Percentiles rank a stretch among this genome's conserved stretches.
phyloP scores from a whole-genome alignment of 768 basidiomycete genomes.

The Lactarius hatsudake region DNA sequence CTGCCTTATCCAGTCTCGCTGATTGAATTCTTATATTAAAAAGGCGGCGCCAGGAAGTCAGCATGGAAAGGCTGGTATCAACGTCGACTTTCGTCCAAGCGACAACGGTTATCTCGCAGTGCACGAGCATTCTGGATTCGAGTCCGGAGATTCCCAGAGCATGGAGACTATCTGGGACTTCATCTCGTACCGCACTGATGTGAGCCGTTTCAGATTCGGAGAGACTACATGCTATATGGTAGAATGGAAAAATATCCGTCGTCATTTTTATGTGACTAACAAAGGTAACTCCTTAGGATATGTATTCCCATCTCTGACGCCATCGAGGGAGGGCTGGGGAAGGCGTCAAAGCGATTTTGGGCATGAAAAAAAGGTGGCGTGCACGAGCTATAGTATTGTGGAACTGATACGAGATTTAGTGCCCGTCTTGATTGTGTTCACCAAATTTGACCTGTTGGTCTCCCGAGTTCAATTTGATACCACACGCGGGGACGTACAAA shows the following conservation, averaged over 20 bases:
- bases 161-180: background rate
- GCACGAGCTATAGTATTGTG: too few relatives aligned
- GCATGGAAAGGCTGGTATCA: background rate
- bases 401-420: constrained; percentile 2
- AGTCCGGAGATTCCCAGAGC: background rate
- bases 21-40: background rate
- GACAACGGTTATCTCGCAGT: background rate
- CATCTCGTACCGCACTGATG: background rate
- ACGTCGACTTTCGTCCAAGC: background rate
- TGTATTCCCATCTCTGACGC: constrained; percentile 7
- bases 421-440: constrained; percentile 10
- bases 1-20: background rate
- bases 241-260: background rate
- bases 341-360: background rate
- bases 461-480: background rate
- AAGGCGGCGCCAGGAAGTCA: background rate
- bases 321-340: background rate
- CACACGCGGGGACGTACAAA: background rate
- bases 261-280: background rate
- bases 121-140: constrained; percentile 3
- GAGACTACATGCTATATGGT: constrained; percentile 20
- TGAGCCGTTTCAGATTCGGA: background rate
- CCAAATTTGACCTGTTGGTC: constrained; percentile 3
- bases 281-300: background rate
- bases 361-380: background rate